Conservation (phyloP, 192 early-diverging fungal species). For the Thamnidium elegans region DNA sequence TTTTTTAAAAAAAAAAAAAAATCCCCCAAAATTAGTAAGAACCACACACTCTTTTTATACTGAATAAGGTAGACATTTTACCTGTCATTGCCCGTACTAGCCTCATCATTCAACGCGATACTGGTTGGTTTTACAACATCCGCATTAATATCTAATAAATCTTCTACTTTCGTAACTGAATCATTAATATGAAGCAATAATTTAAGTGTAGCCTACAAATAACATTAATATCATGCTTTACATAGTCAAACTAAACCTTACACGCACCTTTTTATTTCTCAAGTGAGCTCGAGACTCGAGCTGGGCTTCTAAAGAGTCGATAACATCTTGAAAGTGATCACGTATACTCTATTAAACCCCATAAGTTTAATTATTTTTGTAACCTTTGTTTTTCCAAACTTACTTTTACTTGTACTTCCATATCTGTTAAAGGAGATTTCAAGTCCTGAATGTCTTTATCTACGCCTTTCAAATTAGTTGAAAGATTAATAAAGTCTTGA, state of each 20-base stretch:
- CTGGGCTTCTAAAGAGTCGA: conserved; percentile 55
- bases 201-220: conserved; percentile 55
- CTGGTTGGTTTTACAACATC: conserved; percentile 12
- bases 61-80: too few relatives aligned
- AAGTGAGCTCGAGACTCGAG: conserved; percentile 59
- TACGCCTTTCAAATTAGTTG: conserved; percentile 73
- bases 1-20: neutral
- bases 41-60: too few relatives aligned
- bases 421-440: conserved; percentile 53
- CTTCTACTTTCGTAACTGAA: conserved; percentile 75
- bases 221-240: too few relatives aligned
- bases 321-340: conserved; percentile 46
- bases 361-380: neutral
- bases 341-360: conserved; percentile 44
- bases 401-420: conserved; percentile 62
- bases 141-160: conserved; percentile 58
- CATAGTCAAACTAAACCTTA: too few relatives aligned
- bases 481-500: conserved; percentile 77
- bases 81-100: conserved; percentile 1
- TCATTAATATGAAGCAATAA: conserved; percentile 73
- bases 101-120: neutral
- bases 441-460: conserved; percentile 65
- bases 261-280: conserved; percentile 64
- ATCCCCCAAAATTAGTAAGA: neutral
- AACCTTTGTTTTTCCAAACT: neutral